Evolutionary conservation across 1,284 basidiomycete species (phyloP), one percentile per base, ranked within the genome.

Genomic region (Inonotus obliquus): DNA sequence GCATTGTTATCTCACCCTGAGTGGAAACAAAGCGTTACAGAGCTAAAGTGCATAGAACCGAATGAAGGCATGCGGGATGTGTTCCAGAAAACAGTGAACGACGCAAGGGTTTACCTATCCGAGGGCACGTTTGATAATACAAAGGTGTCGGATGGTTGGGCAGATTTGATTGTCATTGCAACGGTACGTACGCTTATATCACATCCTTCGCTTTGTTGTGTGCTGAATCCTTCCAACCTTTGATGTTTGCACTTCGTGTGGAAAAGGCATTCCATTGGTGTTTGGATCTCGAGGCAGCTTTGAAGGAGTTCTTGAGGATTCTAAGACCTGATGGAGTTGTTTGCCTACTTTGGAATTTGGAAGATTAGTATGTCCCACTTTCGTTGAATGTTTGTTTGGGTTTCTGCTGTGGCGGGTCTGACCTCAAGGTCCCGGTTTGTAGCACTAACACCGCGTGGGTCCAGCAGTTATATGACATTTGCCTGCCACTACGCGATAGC

Each of bases 181-280:
- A 89, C 91, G 80, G 89, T 87, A 57, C 44, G 66, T 45, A 23
- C 67, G 32, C 32, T 9, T n/a, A n/a, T n/a, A n/a, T n/a, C n/a
- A n/a, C n/a, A n/a, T n/a, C n/a, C n/a, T n/a, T n/a, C n/a, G n/a
- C 32, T 32, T 32, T 32, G 32, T 32, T 25, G 14, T 14, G 14
- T 32, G 21, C 17, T 21, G 44, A 5, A 58, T 32, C 32, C 17
- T 17, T 44, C 5, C 29, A n/a, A 32, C 17, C 4, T 2, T n/a
- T 44, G 17, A 21, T 11, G n/a, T n/a, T n/a, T n/a, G n/a, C n/a
- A n/a, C n/a, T n/a, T 11, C n/a, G 13, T 25, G 4, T 21, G 14
- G 11, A 19, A 2, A 38, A 91, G 85, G 90, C 91, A 14, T 92
- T 85, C 69, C 90, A 92, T 73, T 92, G 91, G 90, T 90, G 87